These are phyloP conservation scores for Geranium rotundifolium DNA, from an alignment of 345 rosid species.

Conservation along the genomic window DNA sequence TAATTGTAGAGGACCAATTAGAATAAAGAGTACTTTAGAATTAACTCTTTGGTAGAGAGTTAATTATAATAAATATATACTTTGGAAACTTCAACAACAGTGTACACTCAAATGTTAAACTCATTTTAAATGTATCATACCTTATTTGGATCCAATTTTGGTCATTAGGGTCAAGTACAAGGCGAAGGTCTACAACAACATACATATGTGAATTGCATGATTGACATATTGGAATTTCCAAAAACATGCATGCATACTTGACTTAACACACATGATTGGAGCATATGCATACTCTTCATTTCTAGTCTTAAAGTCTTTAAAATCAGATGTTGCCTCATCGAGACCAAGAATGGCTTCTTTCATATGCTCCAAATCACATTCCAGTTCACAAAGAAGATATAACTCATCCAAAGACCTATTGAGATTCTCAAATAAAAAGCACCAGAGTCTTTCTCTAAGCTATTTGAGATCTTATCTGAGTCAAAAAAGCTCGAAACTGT, in stretches of 20 bases:
- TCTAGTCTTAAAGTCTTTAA: constrained; percentile 44
- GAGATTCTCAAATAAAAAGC: constrained; percentile 71
- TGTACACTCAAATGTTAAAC: no score
- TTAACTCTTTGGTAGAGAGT: no score
- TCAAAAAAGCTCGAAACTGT: no score
- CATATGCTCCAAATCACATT: constrained; percentile 66
- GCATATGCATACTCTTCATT: constrained; percentile 72
- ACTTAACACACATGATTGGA: constrained; percentile 8
- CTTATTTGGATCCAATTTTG: no score
- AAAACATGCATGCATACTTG: neutral
- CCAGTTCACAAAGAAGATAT: constrained; percentile 66
- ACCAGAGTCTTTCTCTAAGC: constrained; percentile 71
- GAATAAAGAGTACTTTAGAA: no score
- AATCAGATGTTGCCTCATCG: constrained; percentile 64
- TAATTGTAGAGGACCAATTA: no score
- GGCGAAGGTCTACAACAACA: no score
- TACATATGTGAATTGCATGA: neutral
- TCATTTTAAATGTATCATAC: no score
- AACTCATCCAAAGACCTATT: constrained; percentile 77
- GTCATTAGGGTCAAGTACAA: no score
- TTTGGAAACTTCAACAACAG: no score
- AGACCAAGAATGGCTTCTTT: constrained; percentile 73
- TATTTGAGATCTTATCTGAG: no score
- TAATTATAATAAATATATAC: no score
- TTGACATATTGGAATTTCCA: neutral